These are phyloP conservation scores for Stagonosporopsis chrysanthemi DNA, from an alignment of 2,329 filamentous ascomycete genomes.

Conservation along the genomic window DNA sequence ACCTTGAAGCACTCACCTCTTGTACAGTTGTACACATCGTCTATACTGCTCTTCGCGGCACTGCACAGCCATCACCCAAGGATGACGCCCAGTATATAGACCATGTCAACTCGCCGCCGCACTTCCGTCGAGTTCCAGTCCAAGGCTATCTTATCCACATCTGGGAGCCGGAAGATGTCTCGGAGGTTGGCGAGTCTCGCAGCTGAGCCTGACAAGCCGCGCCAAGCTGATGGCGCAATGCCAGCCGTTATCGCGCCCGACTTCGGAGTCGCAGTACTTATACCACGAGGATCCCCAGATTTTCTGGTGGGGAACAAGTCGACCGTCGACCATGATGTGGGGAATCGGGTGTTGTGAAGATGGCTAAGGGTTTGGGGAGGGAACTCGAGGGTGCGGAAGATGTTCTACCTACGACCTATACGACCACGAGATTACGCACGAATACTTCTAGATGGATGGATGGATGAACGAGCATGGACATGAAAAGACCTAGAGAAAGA, in stretches of 20 bases:
- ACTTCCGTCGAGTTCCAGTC: background rate
- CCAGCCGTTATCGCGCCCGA: conserved; percentile 18
- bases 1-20: background rate
- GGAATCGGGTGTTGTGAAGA: background rate
- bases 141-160: conserved; percentile 12
- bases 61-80: background rate
- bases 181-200: conserved; percentile 11
- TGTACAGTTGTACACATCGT: background rate
- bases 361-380: no score
- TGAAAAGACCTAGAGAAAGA: background rate
- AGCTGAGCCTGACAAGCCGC: conserved; percentile 19
- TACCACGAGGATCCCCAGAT: conserved; percentile 5
- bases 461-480: background rate
- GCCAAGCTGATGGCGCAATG: conserved; percentile 22
- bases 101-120: background rate
- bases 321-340: background rate
- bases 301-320: background rate
- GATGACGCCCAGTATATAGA: background rate
- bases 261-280: conserved; percentile 18
- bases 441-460: background rate
- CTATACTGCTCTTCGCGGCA: background rate
- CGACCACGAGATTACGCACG: background rate
- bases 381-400: background rate
- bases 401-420: background rate
- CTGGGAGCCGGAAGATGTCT: background rate